These are phyloP conservation scores for Xerocomus potaroensis DNA, from an alignment of 768 basidiomycete genomes.

Conservation along the genomic window DNA sequence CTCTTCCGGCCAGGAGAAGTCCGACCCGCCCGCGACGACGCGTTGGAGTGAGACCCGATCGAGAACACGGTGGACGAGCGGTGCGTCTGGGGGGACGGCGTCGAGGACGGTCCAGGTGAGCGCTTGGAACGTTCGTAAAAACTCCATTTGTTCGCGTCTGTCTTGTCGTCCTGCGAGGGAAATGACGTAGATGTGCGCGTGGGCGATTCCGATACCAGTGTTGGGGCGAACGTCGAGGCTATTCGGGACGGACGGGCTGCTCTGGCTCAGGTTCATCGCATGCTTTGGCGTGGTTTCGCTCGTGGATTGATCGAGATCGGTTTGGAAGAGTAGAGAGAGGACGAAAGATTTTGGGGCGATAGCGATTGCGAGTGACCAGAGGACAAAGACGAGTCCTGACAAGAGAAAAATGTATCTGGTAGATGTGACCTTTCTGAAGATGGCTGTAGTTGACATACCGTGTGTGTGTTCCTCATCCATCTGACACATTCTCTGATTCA, in stretches of 20 bases:
- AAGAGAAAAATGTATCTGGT: constrained; percentile 22
- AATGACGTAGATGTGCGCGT: constrained; percentile 47
- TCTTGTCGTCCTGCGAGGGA: constrained; percentile 56
- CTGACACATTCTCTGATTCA: too few relatives aligned
- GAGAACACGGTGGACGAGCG: constrained; percentile 39
- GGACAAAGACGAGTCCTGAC: constrained; percentile 17
- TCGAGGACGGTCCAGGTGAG: constrained; percentile 53
- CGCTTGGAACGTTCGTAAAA: constrained; percentile 41
- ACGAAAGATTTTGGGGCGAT: constrained; percentile 8
- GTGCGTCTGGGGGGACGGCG: constrained; percentile 40
- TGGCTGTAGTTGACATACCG: constrained; percentile 8
- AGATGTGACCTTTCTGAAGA: constrained; percentile 11
- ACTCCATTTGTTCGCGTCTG: constrained; percentile 55
- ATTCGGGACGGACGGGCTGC: background rate
- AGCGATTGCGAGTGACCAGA: constrained; percentile 16
- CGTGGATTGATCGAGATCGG: constrained; percentile 10
- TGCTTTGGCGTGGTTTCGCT: background rate
- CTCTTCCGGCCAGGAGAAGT: constrained; percentile 39
- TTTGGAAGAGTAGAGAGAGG: constrained; percentile 13
- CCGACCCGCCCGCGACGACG: background rate
- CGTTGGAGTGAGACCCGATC: constrained; percentile 34
- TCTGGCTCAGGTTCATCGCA: background rate
- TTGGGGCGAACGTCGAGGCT: background rate
- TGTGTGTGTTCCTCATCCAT: too few relatives aligned
- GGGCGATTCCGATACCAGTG: constrained; percentile 35